phyloP scores from a whole-genome alignment of 192 early-diverging fungal species.

The Haplosporangium gracile region DNA sequence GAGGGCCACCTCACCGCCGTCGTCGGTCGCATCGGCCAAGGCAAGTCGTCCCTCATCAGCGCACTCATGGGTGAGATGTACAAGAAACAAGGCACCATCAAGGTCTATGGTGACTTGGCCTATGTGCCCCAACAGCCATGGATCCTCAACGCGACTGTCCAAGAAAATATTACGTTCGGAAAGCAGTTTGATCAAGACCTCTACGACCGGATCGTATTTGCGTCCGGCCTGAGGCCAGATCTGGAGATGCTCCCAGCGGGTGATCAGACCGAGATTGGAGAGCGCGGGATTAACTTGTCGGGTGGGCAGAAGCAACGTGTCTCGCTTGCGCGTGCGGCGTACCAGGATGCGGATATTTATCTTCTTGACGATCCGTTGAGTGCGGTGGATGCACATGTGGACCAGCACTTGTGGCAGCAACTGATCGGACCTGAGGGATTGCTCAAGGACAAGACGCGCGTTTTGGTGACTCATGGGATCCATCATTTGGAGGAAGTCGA shows the following conservation, averaged over 20 bases:
- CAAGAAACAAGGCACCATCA: slow-evolving; percentile 70
- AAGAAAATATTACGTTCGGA: slow-evolving; percentile 95
- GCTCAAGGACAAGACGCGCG: slow-evolving; percentile 80
- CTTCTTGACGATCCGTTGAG: slow-evolving; percentile 66
- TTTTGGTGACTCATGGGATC: slow-evolving; percentile 88
- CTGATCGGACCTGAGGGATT: slow-evolving; percentile 89
- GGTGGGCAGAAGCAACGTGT: slow-evolving; percentile 91
- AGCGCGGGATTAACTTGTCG: slow-evolving; percentile 89
- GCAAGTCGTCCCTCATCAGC: slow-evolving; percentile 65
- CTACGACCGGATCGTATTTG: slow-evolving; percentile 79
- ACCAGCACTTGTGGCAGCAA: slow-evolving; percentile 85
- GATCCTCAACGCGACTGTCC: slow-evolving; percentile 94
- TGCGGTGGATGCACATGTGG: slow-evolving; percentile 75
- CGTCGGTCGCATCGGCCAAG: slow-evolving; percentile 56
- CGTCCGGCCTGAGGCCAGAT: slow-evolving; percentile 87
- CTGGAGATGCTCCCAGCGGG: slow-evolving; percentile 86
- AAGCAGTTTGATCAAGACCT: slow-evolving; percentile 75
- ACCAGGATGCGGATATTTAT: slow-evolving; percentile 80
- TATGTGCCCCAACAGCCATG: slow-evolving; percentile 79
- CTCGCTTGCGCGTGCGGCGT: slow-evolving; percentile 81
- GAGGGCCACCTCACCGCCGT: slow-evolving; percentile 47
- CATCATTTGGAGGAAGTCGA: slow-evolving; percentile 78
- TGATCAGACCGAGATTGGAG: slow-evolving; percentile 93
- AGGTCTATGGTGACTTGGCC: slow-evolving; percentile 71
- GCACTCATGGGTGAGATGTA: slow-evolving; percentile 91